Base-by-base conservation (phyloP, 257 asterid species). In the Ligustrum vulgare region DNA sequence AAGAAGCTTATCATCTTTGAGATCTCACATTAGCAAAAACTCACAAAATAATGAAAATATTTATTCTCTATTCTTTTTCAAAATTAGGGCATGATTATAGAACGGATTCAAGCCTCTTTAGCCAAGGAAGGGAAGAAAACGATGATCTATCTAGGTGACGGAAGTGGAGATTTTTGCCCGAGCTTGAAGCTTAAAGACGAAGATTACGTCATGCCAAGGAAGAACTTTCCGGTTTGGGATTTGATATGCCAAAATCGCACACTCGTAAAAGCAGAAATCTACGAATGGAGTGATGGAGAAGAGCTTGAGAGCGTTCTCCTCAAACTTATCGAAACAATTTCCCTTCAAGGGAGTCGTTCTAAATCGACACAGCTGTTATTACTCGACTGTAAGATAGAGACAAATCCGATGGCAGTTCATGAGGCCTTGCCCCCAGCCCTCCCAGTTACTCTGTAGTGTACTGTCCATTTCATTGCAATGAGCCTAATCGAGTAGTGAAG, bases 201-300 rank as follows among this genome's bases (percentile, higher is more conserved):
- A 33, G 95, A 93, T 49, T 80, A 75, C 72, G 71, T 87, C 83
- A 89, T 94, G 98, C 97, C 97, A 8, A 90, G 97, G 81, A 89
- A 91, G 77, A 66, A 87, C 49, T 93, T 82, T 56, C 96, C 97
- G 0, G 94, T 79, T 1, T 93, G 96, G 94, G 89, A 85, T 64
- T 79, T 89, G 78, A 89, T 93, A 37, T 80, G 83, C 0, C 43
- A 85, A 75, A 89, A 89, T 56, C 83, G 77, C 0, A 25, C 15
- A 4, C 80, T 78, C 20, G 31, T 93, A 58, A 79, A 80, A 68
- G 86, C 93, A 13, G 87, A 82, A 8, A 67, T 93, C 15, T 87
- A 87, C 23, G 96, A 85, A 66, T 93, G 93, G 96, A 70, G 49
- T 8, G 85, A 91, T 23, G 97, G 93, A 10, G 84, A 82, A 12